phyloP scores from a whole-genome alignment of 1,139 yeast genomes.

The Groenewaldozyma sp. region DNA sequence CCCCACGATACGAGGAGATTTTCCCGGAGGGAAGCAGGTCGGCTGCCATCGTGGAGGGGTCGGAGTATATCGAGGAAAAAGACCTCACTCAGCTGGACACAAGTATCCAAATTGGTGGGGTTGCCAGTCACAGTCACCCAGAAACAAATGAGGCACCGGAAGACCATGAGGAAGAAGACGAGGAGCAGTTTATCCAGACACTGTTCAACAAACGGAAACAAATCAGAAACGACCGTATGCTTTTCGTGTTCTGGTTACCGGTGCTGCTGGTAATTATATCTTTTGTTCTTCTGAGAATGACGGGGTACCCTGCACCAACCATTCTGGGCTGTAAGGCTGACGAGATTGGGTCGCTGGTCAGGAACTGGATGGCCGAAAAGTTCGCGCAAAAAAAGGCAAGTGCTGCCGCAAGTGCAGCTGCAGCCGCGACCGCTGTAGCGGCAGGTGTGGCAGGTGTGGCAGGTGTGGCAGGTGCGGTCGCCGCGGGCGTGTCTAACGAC shows the following conservation, averaged over 20 bases:
- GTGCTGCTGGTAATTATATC: slow-evolving; percentile 20
- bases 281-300: slow-evolving; percentile 10
- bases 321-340: background rate
- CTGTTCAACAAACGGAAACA: slow-evolving; percentile 37
- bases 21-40: slow-evolving; percentile 44
- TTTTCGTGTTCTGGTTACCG: slow-evolving; percentile 70
- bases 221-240: slow-evolving; percentile 74
- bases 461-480: no score
- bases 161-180: slow-evolving; percentile 11
- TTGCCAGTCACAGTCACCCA: no score
- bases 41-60: background rate
- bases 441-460: no score
- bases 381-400: background rate
- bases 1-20: slow-evolving; percentile 73
- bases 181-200: slow-evolving; percentile 22
- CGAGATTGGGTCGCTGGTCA: background rate
- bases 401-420: background rate
- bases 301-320: slow-evolving; percentile 6
- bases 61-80: background rate
- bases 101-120: background rate
- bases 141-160: background rate
- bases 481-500: no score
- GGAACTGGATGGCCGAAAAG: background rate
- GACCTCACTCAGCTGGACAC: background rate
- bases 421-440: no score